Base-by-base conservation (phyloP, 139 green algal genomes). In the Chara braunii region DNA sequence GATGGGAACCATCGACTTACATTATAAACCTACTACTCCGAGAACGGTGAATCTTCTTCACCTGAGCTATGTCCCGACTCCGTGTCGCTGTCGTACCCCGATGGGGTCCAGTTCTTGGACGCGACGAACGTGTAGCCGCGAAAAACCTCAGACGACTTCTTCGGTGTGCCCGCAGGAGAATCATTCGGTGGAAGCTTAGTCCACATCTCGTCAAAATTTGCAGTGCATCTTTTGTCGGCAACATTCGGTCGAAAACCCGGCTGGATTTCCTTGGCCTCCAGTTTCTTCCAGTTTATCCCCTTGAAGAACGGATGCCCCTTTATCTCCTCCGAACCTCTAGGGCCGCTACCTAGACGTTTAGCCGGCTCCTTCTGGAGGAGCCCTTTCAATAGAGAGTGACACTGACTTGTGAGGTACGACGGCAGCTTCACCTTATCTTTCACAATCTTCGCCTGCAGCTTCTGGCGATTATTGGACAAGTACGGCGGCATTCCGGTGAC, bases 301-400 rank as follows among this genome's bases (percentile, higher is more conserved):
- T 63, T 83, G 83, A 97, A 97, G 78, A 95, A 97, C 32, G 85
- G 51, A 78, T 97, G 90, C 45, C 22, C 56, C 71, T 81, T 82
- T n/a, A 94, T 66, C 2, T 74, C 81, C 0, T 79, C 80, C 3
- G 60, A 66, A 50, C 89, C 91, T 9, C 63, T 51, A 4, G 42
- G 62, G 0, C 89, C 88, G 37, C 60, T 81, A 9, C 92, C 92
- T 29, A 98, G 72, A 42, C 92, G 83, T 80, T 89, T 87, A 28
- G 52, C 23, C 1, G 85, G 64, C 57, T 98, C 91, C 33, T 88
- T 85, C 8, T 77, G 75, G 14, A 98, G 81, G 51, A 98, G 83
- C 53, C 52, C 68, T 43, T 84, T 84, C 40, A 89, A 74, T 36
- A 89, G 72, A 8, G 14, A 71, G 45, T 78, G 74, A 2, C 74